Percentiles rank a stretch among this genome's conserved stretches.
Evolutionary conservation across 305 asterid species (phyloP).

Genomic region (Solanum hybrid): DNA sequence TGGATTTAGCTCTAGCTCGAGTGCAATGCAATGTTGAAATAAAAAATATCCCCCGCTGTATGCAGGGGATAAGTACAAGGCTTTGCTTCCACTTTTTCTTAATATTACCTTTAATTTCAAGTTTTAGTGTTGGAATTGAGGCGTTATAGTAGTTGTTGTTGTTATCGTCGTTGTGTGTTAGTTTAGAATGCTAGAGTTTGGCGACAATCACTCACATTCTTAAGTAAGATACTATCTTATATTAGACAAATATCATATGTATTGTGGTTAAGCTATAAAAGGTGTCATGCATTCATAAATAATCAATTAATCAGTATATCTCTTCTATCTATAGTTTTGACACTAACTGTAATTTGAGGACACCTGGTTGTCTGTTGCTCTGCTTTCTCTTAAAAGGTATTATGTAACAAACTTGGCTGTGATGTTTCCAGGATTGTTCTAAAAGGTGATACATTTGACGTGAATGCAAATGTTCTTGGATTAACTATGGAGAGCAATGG

Average conservation of each 20-base stretch:
- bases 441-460: slow-evolving; percentile 52
- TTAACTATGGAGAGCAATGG: slow-evolving; percentile 97
- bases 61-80: neutral
- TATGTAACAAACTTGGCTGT: slow-evolving; percentile 9
- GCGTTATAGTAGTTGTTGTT: neutral
- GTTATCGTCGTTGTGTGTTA: neutral
- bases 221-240: neutral
- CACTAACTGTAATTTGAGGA: neutral
- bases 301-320: neutral
- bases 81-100: neutral
- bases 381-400: neutral
- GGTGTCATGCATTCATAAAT: neutral
- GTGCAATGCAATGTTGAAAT: slow-evolving; percentile 1
- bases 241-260: neutral
- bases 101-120: neutral
- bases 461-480: slow-evolving; percentile 73
- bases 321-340: neutral
- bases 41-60: neutral
- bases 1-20: neutral
- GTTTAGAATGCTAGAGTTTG: neutral
- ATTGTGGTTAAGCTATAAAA: neutral
- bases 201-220: neutral
- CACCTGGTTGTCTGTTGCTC: neutral
- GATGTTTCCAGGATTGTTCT: slow-evolving; percentile 64
- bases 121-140: neutral